Evolutionary conservation across 139 green algal genomes (phyloP), one percentile per base, ranked within the genome.

Genomic region (Tetradesmus obliquus): DNA sequence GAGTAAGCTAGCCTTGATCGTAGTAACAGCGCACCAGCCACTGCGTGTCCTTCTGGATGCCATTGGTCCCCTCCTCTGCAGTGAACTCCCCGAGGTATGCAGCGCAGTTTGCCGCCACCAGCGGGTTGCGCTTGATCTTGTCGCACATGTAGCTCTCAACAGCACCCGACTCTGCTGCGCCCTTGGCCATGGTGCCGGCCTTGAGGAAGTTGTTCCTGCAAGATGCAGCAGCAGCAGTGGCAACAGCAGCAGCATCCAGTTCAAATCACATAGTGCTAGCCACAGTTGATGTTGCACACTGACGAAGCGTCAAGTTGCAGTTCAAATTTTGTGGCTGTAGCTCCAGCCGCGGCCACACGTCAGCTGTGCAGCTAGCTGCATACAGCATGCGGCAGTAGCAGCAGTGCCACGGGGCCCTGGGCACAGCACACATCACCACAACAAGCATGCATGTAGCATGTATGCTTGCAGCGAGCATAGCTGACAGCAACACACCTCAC

Each of bases 111-210:
- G 55, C 1, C 20, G 86, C 22, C 54, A 92, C 95, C 71, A 94
- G 32, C 0, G 95, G 94, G 92, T 96, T 95, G 80, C 96, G 95
- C 90, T 72, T 71, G 45, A 91, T 55, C 93, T 96, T 96, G 87
- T 87, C 88, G 89, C 94, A 97, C 95, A 99, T 98, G 95, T 99
- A 99, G 0, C 88, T 92, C 95, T 99, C 97, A 71, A 97, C 97
- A 53, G 93, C 90, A 4, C 97, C 97, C 24, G 94, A 96, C 91
- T 99, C 97, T 22, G 93, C 95, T 20, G 96, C 96, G 15, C 97
- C 97, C 91, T 95, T 96, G 71, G 97, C 97, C 91, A 99, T 98
- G 8, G 97, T 99, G 86, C 97, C 97, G 45, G 91, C 92, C 32
- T 94, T 93, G 4, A 99, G 89, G 91, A 99, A 99, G 91, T 98